Base-by-base conservation (phyloP, 1,284 basidiomycete genomes). In the Boletus sp. region DNA sequence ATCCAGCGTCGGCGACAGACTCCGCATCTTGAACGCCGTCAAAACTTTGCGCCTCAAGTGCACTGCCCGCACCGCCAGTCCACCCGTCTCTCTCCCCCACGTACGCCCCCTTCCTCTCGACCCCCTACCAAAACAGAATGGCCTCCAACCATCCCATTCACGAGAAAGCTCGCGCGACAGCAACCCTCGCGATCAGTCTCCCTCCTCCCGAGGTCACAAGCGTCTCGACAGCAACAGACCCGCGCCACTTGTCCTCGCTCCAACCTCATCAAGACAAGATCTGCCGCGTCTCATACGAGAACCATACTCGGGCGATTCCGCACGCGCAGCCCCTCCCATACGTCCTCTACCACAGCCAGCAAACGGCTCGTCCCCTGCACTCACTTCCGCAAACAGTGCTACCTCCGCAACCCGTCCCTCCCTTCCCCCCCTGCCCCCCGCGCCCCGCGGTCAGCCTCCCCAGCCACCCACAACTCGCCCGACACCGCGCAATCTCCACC, bases 1-100 rank as follows among this genome's bases (percentile, higher is more conserved):
- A 25, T 63, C 74, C 38, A 92, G 87, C 66, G 85, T 97, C 35
- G 94, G 94, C 5, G 94, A 97, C 65, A 73, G 92, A 43, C 82
- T 96, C 14, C 81, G 91, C 61, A 86, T 97, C 44, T 62, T 91
- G 14, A 87, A 83, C 48, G 94, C 83, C 0, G 87, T 97, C 53
- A 93, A 92, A 62, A 68, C 73, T 8, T 74, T 97, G 6, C 75
- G 92, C 27, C 78, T 81, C 51, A 70, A 60, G 56, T 81, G 79
- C 55, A 73, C 73, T 3, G 42, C 65, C 35, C 66, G 64, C 3
- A 61, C 56, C 38, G 50, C 55, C 36, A 50, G 57, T 12, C 36
- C 57, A 9, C 9, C 9, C 25, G 10, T 26, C 25, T 26, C 25
- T 32, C 14, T 23, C 22, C 38, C 52, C 13, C 50, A 20, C 22